Percentiles rank a stretch among this genome's conserved stretches.
Evolutionary conservation across 1,139 yeast genomes (phyloP).

Genomic region (Blastobotrys ciferrii): DNA sequence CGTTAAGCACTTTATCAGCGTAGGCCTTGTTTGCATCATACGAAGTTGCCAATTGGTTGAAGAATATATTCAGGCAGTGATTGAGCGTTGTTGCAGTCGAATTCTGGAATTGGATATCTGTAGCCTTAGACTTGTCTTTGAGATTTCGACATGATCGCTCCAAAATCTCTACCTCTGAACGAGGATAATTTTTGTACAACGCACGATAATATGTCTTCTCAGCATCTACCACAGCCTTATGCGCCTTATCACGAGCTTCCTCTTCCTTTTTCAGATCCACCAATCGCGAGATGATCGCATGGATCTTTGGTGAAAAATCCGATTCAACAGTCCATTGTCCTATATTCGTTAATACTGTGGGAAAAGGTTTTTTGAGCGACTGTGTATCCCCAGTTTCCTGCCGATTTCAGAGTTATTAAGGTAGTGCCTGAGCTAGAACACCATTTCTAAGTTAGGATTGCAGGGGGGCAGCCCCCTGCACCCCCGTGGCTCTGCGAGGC

Average conservation of each 20-base stretch:
- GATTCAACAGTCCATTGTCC: slow-evolving; percentile 17
- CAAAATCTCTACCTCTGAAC: slow-evolving; percentile 20
- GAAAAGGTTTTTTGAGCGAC: not conserved
- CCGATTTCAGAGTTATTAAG: too few relatives aligned
- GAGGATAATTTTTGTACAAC: slow-evolving; percentile 23
- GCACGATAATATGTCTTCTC: slow-evolving; percentile 25
- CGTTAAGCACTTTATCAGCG: slow-evolving; percentile 17
- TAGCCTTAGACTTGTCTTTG: slow-evolving; percentile 14
- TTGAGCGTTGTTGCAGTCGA: slow-evolving; percentile 19
- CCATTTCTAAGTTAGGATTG: too few relatives aligned
- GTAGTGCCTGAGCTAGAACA: too few relatives aligned
- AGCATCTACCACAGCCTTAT: slow-evolving; percentile 19
- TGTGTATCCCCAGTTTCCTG: too few relatives aligned
- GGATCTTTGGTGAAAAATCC: slow-evolving; percentile 15
- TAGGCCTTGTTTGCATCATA: slow-evolving; percentile 16
- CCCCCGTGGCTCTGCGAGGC: too few relatives aligned
- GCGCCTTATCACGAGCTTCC: slow-evolving; percentile 17
- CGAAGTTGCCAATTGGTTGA: slow-evolving; percentile 16
- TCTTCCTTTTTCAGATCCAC: slow-evolving; percentile 24
- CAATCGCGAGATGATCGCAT: slow-evolving; percentile 18
- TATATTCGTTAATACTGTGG: slow-evolving; percentile 2
- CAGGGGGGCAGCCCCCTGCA: too few relatives aligned
- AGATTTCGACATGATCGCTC: slow-evolving; percentile 21
- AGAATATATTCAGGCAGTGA: slow-evolving; percentile 22
- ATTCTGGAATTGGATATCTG: slow-evolving; percentile 17